Base-by-base conservation (phyloP, 768 basidiomycete genomes). In the Boletus insuetus region DNA sequence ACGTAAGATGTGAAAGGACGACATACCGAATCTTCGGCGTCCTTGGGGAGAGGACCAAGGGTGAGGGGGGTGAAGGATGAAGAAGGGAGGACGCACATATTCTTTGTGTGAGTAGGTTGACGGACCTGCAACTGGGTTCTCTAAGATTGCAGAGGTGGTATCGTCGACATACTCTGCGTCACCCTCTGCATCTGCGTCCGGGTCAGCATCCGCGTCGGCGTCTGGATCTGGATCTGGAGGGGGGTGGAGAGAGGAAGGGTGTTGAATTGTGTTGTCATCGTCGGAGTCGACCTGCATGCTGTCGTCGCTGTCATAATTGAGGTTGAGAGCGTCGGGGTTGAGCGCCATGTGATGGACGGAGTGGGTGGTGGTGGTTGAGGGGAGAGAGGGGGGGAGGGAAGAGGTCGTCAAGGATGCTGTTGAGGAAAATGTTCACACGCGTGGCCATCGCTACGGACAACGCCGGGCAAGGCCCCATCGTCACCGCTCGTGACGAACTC, bases 201-300 rank as follows among this genome's bases (percentile, higher is more conserved):
- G 64, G 57, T 84, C 85, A 40, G 83, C 79, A 63, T 88, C 70
- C 42, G 82, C 79, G 61, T 87, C 86, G 53, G 77, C 75, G 69
- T 85, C 85, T 52, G 76, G 74, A 60, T 80, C 70, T 40, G 69
- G 72, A 64, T 69, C 55, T 19, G 54, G 60, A 38, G 50, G 55
- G 39, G 56, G 49, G 5, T 20, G 66, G 7, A n/a, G 32, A 51
- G 71, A 68, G 44, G 63, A 41, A 24, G 60, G 40, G 3, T 16
- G 54, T 7, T 58, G 24, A 37, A 53, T 32, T 31, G 56, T 54
- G 22, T 55, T 60, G 72, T 79, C 78, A 58, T 71, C 64, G 68
- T 82, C 82, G 55, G 82, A 83, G 78, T 89, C 86, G 73, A 88
- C 72, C 67, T 86, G 79, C 87, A 89, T 89, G 68, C 83, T 82